Conservation (phyloP, 129 eudicot genomes). For the Lactuca saligna region DNA sequence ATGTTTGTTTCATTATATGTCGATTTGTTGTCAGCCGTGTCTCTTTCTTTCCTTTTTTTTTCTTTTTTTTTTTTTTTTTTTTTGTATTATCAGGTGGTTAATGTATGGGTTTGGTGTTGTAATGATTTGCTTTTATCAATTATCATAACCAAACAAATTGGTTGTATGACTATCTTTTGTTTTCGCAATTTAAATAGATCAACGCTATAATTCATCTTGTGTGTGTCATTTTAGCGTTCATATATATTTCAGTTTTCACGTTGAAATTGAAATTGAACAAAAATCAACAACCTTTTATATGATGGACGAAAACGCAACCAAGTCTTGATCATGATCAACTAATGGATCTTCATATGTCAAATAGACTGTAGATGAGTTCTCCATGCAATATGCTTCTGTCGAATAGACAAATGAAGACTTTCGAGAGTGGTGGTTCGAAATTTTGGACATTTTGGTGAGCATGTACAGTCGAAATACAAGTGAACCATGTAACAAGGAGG, state of each 20-base stretch:
- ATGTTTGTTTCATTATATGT: constrained; percentile 1
- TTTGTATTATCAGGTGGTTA: neutral
- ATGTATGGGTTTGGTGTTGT: neutral
- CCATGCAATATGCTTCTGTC: no score
- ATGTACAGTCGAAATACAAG: no score
- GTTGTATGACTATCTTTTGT: neutral
- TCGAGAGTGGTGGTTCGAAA: no score
- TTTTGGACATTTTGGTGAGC: no score
- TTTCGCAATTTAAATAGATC: neutral
- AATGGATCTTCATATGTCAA: no score
- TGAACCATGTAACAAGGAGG: no score
- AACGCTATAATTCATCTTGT: neutral
- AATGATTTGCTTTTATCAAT: neutral
- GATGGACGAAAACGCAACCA: no score
- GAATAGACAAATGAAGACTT: no score
- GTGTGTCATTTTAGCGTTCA: neutral
- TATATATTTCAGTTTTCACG: no score
- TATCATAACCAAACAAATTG: neutral
- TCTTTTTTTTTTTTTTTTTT: neutral
- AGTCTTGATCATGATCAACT: no score
- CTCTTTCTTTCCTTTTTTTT: neutral
- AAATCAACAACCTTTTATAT: neutral
- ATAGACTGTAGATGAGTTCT: no score
- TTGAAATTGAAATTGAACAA: neutral
- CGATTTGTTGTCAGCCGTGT: neutral